A percentile compares a stretch with the other conserved stretches of the same genome.
Conservation (phyloP, 306 rosid species). For the Cicer bijugum region DNA sequence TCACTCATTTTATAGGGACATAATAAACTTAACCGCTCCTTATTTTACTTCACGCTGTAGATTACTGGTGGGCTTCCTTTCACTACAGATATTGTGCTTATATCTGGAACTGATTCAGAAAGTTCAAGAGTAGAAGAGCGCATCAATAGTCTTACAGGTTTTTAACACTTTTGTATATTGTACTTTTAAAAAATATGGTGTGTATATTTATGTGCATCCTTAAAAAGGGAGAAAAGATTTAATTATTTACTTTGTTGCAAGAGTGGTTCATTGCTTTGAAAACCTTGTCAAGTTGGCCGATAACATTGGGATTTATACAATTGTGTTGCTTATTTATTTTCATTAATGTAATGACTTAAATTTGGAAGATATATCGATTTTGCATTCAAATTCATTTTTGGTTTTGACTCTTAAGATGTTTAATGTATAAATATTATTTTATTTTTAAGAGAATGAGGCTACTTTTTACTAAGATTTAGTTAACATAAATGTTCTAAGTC, state of each 20-base stretch:
- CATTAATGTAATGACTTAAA: conserved; percentile 32
- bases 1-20: background rate
- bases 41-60: conserved; percentile 50
- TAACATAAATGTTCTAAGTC: conserved; percentile 13
- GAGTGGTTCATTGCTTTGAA: conserved; percentile 36
- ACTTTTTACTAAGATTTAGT: conserved; percentile 27
- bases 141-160: conserved; percentile 78
- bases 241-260: conserved; percentile 29
- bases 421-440: conserved; percentile 12
- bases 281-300: conserved; percentile 33
- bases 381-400: conserved; percentile 29
- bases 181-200: conserved; percentile 20
- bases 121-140: conserved; percentile 65
- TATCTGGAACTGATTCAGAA: conserved; percentile 68
- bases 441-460: conserved; percentile 23
- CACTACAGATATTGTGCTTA: conserved; percentile 66
- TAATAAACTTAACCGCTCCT: background rate
- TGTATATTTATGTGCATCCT: conserved; percentile 35
- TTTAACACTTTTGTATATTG: conserved; percentile 13
- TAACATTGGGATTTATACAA: conserved; percentile 28
- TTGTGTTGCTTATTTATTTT: conserved; percentile 27
- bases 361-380: conserved; percentile 34
- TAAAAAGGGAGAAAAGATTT: conserved; percentile 5
- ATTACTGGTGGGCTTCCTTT: conserved; percentile 76
- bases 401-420: conserved; percentile 17